Percentiles rank a stretch among this genome's conserved stretches.
Evolutionary conservation across 148 eudicot genomes (phyloP).

Genomic region (Rhododendron williamsianum): DNA sequence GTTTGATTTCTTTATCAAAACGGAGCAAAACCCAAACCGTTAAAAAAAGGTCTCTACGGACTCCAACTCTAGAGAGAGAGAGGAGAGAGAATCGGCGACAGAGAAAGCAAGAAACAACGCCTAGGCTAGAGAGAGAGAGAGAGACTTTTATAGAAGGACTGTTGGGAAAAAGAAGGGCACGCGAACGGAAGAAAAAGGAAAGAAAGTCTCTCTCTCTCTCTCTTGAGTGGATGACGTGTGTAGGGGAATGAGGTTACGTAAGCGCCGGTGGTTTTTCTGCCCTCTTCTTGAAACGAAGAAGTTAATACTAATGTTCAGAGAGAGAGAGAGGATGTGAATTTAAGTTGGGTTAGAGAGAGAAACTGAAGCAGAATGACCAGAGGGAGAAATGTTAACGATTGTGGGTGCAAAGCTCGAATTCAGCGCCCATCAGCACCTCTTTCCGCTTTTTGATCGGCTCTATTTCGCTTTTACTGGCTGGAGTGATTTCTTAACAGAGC

Average conservation of each 20-base stretch:
- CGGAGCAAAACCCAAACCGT: neutral
- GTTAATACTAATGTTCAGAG: neutral
- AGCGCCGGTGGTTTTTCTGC: neutral
- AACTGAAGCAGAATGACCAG: neutral
- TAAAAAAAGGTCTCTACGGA: neutral
- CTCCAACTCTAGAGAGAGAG: neutral
- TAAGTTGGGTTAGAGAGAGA: neutral
- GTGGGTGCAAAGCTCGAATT: conserved; percentile 12
- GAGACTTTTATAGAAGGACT: conserved; percentile 7
- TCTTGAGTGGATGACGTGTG: neutral
- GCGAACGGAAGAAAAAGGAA: conserved; percentile 3
- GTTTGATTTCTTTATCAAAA: neutral
- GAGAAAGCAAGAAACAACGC: neutral
- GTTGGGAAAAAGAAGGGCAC: conserved; percentile 17
- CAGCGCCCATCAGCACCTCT: conserved; percentile 12
- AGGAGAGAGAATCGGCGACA: neutral
- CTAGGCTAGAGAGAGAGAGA: neutral
- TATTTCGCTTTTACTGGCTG: neutral
- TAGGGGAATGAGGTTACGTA: conserved; percentile 10
- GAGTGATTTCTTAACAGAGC: neutral
- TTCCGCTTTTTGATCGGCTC: neutral
- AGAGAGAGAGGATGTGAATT: neutral
- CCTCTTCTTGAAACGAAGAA: neutral
- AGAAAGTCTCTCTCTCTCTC: neutral
- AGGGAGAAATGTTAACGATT: neutral